phyloP scores from a whole-genome alignment of 2,329 filamentous ascomycete genomes.

The Canariomyces notabilis region DNA sequence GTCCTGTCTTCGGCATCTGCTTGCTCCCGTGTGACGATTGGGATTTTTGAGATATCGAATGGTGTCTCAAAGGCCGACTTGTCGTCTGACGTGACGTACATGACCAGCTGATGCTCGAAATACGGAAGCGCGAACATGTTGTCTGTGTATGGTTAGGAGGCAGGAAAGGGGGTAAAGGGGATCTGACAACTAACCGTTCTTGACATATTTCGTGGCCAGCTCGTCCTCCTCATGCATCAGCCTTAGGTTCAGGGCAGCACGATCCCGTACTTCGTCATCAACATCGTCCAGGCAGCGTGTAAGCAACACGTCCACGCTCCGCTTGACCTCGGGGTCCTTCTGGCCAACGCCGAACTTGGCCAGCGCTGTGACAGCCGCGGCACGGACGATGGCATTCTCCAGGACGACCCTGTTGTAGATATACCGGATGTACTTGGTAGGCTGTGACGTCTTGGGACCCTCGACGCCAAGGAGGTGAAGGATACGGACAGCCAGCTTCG shows the following conservation, averaged over 20 bases:
- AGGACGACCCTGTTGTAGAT: slow-evolving; percentile 98
- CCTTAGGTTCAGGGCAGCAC: slow-evolving; percentile 85
- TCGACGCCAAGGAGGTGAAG: slow-evolving; percentile 90
- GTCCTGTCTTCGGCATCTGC: slow-evolving; percentile 93
- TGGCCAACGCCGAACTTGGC: slow-evolving; percentile 97
- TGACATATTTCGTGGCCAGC: slow-evolving; percentile 80
- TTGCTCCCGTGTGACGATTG: slow-evolving; percentile 91
- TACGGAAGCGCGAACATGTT: slow-evolving; percentile 92
- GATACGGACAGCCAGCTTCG: slow-evolving; percentile 92
- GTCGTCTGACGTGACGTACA: slow-evolving; percentile 93
- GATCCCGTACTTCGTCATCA: slow-evolving; percentile 95
- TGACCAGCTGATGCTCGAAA: slow-evolving; percentile 94
- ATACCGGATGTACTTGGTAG: slow-evolving; percentile 98
- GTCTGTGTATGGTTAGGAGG: slow-evolving; percentile 50
- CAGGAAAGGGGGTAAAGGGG: neutral
- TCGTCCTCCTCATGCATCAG: slow-evolving; percentile 91
- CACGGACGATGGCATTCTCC: slow-evolving; percentile 93
- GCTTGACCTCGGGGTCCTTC: slow-evolving; percentile 94
- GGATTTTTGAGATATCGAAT: slow-evolving; percentile 88
- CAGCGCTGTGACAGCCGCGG: slow-evolving; percentile 89
- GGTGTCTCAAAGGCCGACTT: slow-evolving; percentile 77
- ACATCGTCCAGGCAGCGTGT: slow-evolving; percentile 93
- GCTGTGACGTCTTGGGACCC: slow-evolving; percentile 89
- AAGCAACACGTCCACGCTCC: slow-evolving; percentile 86
- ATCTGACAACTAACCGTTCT: slow-evolving; percentile 63